Base-by-base conservation (phyloP, 768 basidiomycete genomes). In the Leccinum subtestaceum region DNA sequence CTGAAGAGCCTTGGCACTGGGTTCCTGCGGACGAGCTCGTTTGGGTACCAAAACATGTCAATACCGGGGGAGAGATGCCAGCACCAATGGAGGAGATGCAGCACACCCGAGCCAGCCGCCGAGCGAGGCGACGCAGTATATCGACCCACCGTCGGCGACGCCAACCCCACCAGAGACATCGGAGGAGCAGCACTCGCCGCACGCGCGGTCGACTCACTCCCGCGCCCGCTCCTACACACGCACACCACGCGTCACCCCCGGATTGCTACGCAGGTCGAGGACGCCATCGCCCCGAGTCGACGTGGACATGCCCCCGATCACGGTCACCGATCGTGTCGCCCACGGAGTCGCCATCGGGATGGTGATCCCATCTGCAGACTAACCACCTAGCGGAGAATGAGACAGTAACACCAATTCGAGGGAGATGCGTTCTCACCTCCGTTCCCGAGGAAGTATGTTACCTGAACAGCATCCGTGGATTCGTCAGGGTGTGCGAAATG, bases 401-500 rank as follows among this genome's bases (percentile, higher is more conserved):
- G 43, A 19, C 5, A 49, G 38, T 43, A 25, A 58, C n/a, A 40
- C 2, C n/a, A 50, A 31, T 4, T 19, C 5, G 17, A 46, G 13
- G 5, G 1, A 10, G 2, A 19, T 43, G n/a, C 40, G 5, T 4
- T 34, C 73, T 49, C 23, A 77, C 82, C 84, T 56, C 86, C 85
- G 50, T 87, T 67, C 3, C 77, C 77, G 8, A 86, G 69, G 73
- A 87, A 88, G 67, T 73, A 86, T 6, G 74, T 75, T 6, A 85
- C 86, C 65, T 89, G 87, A 9, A 76, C 67, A 0, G 84, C 84
- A 31, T 86, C 86, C 31, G 78, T 77, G 19, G 80, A 80, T 13
- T 52, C 45, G 60, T 80, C 78, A 1, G 85, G 86, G 58, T 74
- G 84, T 1, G 84, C 84, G 62, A 84, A 86, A 66, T 86, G 84